Evolutionary conservation across 1,284 basidiomycete species (phyloP), one percentile per base, ranked within the genome.

Genomic region (Ustilago cynodontis): DNA sequence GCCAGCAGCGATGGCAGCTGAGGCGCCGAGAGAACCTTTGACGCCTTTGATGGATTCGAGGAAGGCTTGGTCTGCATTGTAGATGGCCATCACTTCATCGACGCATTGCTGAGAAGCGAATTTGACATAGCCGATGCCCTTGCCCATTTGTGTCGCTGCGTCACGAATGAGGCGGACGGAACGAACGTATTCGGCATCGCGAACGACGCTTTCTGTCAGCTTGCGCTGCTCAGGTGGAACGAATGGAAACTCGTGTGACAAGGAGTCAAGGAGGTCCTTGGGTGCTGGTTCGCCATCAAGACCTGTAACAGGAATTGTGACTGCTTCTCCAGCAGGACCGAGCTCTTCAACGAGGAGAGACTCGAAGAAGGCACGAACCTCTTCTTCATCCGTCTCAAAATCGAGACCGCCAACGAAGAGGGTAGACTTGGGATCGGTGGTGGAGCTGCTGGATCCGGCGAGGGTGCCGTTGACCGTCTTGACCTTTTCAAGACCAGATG

Each of bases 111-210:
- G 85, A 94, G 81, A 95, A 59, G 88, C 85, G 78, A 98, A 94
- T 79, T 94, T 92, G 10, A 98, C 92, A 85, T 98, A 98, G 11
- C 92, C 95, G 84, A 99, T 96, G 1, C 96, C 96, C 87, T 98
- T 98, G n/a, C 96, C 96, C 37, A 98, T 90, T 79, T 95, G 95
- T 0, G 94, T 97, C 64, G 94, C 94, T 79, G 91, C 91, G 87
- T 99, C 96, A 51, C 94, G 90, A 51, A 99, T 89, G 69, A 98
- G 91, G 35, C 96, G 90, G 10, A 98, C 94, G 29, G 90, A 90
- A 8, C 90, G 90, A 7, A 98, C 95, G 92, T 93, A 98, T 47
- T 85, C 24, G 66, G 83, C 29, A 67, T 81, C 37, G 82, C 84
- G 65, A 8, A 52, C 24, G 16, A 76, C 49, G 63, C 7, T 31